phyloP scores from a whole-genome alignment of 768 basidiomycete species.

The Neoboletus brunneissimus region DNA sequence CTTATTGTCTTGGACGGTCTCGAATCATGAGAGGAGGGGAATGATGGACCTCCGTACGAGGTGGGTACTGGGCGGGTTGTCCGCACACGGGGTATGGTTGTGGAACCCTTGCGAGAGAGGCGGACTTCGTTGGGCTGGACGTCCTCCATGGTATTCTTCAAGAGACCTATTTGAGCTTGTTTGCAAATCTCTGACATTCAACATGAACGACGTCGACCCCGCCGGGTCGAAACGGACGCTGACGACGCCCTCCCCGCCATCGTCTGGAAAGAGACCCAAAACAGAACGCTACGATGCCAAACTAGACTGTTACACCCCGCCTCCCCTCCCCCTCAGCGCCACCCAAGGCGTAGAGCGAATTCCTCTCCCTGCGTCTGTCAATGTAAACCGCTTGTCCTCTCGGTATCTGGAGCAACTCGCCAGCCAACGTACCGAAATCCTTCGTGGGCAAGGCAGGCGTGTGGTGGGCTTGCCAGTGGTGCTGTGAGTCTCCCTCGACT shows the following conservation, averaged over 20 bases:
- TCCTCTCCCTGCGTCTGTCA: slow-evolving; percentile 10
- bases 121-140: slow-evolving; percentile 40
- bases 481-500: slow-evolving; percentile 19
- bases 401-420: slow-evolving; percentile 14
- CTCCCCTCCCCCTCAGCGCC: slow-evolving; percentile 20
- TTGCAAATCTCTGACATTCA: slow-evolving; percentile 10
- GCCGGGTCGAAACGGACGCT: slow-evolving; percentile 13
- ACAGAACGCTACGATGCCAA: slow-evolving; percentile 11
- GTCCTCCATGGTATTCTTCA: slow-evolving; percentile 32
- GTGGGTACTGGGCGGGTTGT: neutral
- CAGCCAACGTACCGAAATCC: slow-evolving; percentile 15
- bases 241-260: slow-evolving; percentile 2
- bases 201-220: slow-evolving; percentile 16
- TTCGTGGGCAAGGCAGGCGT: slow-evolving; percentile 21
- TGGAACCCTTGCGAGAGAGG: slow-evolving; percentile 33
- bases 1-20: slow-evolving; percentile 5
- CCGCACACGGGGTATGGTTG: slow-evolving; percentile 29
- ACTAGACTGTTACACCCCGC: neutral
- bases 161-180: slow-evolving; percentile 20
- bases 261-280: slow-evolving; percentile 21
- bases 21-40: neutral
- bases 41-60: neutral
- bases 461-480: slow-evolving; percentile 26
- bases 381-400: slow-evolving; percentile 8
- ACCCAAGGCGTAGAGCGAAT: slow-evolving; percentile 31